Conservation (phyloP, 768 basidiomycete species). For the Antrodiella citrinella region DNA sequence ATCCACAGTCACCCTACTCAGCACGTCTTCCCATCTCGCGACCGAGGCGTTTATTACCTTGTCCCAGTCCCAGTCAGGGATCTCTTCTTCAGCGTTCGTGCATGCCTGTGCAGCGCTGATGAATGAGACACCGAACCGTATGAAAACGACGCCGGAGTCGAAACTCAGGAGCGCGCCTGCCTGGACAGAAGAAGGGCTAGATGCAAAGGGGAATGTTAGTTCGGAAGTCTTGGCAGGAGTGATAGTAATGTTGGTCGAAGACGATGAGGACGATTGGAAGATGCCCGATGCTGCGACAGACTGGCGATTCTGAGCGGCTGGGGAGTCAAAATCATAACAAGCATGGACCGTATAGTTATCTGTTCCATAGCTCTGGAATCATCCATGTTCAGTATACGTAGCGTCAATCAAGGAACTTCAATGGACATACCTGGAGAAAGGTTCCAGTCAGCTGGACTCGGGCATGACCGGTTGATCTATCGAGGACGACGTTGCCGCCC, state of each 20-base stretch:
- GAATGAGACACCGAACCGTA: conserved; percentile 19
- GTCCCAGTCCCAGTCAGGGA: conserved; percentile 35
- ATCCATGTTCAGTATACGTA: neutral
- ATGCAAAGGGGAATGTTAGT: conserved; percentile 31
- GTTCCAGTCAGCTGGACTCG: conserved; percentile 35
- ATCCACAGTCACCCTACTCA: conserved; percentile 30
- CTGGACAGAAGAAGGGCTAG: conserved; percentile 30
- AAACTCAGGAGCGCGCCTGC: conserved; percentile 39
- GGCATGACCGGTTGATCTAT: conserved; percentile 23
- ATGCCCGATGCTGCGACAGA: conserved; percentile 28
- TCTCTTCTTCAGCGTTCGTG: conserved; percentile 18
- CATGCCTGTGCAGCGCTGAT: conserved; percentile 18
- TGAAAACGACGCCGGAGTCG: conserved; percentile 21
- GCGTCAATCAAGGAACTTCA: neutral
- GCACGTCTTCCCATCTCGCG: conserved; percentile 35
- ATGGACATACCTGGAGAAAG: conserved; percentile 31
- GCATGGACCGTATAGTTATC: conserved; percentile 41
- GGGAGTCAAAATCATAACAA: conserved; percentile 38
- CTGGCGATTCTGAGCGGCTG: conserved; percentile 14
- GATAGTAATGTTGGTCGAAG: conserved; percentile 28
- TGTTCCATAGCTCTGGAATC: conserved; percentile 35
- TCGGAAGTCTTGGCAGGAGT: conserved; percentile 21
- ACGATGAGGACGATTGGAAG: conserved; percentile 29
- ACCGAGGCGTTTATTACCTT: conserved; percentile 30
- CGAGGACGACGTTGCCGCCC: conserved; percentile 32